Evolutionary conservation across 2,329 filamentous ascomycete species (phyloP), one percentile per base, ranked within the genome.

Genomic region (Penicillium sp.): DNA sequence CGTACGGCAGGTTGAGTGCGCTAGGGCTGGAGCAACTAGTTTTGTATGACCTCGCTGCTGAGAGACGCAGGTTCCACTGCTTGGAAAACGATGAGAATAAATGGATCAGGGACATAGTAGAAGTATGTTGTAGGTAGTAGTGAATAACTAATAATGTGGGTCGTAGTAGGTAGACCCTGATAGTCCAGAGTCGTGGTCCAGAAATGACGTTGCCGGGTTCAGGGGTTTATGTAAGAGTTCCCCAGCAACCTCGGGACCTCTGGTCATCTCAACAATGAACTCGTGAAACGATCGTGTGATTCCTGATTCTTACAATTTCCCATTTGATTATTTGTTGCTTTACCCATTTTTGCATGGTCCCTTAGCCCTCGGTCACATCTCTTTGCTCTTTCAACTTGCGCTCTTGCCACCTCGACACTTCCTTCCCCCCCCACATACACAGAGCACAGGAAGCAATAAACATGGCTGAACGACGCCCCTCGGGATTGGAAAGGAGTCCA

Each of bases 401-500:
- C 36, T 50, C 32, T 50, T 30, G 58, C 59, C 57, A 60, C 55
- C 61, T 58, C 54, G 52, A 56, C 53, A 42, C 42, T 49, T 40
- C 47, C n/a, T n/a, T n/a, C n/a, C n/a, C 40, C 50, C 40, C 49
- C 18, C 11, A 49, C 35, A 47, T 39, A 47, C 42, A 46, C 47
- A 45, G 26, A 46, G 41, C 47, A 51, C 27, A 29, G 36, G 41
- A 41, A 51, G 38, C 46, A 63, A 63, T 47, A 50, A 62, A 46
- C 16, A 66, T 66, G 65, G 49, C 62, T 26, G 63, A 65, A 54
- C 46, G 39, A 44, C 61, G 62, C 48, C 64, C 64, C 39, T 58
- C 61, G 40, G 63, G 62, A 43, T 54, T 62, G 52, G 66, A 58
- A 55, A 66, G 65, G 54, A 69, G 57, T 40, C 57, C 64, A 40